Base-by-base conservation (phyloP, 1,284 basidiomycete genomes). In the Fomes fomentarius region DNA sequence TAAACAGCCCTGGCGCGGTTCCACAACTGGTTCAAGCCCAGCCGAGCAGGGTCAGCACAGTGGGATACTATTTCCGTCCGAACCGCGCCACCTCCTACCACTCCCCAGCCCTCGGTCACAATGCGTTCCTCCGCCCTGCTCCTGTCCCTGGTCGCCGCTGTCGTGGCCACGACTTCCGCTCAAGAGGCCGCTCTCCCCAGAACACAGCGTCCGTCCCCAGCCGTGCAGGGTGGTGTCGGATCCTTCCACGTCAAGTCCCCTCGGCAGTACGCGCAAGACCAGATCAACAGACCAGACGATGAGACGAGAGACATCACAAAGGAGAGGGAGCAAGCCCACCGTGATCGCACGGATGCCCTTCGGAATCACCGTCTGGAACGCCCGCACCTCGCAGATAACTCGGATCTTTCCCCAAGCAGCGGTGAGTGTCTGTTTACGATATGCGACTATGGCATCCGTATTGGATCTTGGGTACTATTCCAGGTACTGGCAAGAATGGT, bases 401-500 rank as follows among this genome's bases (percentile, higher is more conserved):
- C 45, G 31, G 5, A 2, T n/a, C 12, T 34, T 33, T 6, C 24
- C 17, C 38, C 38, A 11, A 22, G 21, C 11, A 24, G 12, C 15
- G 21, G 45, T 47, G 34, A 35, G 44, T 22, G 9, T 15, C n/a
- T 19, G 4, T 2, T 11, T 3, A 22, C 10, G 8, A 24, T 8
- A 24, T 25, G 17, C 4, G 3, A 11, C 1, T 10, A 5, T 30
- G 19, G 17, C 15, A 14, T 24, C 31, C 15, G 15, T 17, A 37
- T 17, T 21, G 15, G 15, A 21, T 15, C 39, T n/a, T n/a, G n/a
- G 22, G 35, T 38, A 7, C n/a, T 17, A 22, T 14, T 11, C 17
- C 15, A 31, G 22, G 12, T 14, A 41, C 45, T 4, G 47, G 44
- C 21, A 14, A 37, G 26, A 35, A 57, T n/a, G 62, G 58, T 5